phyloP scores from a whole-genome alignment of 305 asterid species.

The Stenogyne calaminthoides region DNA sequence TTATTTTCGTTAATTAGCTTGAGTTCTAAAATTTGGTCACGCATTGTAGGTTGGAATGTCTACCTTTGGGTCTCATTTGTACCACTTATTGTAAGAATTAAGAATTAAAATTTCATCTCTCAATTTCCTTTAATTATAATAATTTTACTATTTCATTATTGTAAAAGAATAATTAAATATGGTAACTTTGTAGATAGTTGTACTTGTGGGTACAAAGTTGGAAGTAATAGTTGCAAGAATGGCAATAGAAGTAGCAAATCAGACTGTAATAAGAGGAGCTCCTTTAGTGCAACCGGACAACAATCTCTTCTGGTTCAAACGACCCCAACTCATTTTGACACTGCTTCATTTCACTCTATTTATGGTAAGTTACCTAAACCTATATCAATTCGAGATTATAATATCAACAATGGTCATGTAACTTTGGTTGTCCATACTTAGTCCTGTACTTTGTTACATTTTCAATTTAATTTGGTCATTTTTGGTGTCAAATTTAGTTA shows the following conservation, averaged over 20 bases:
- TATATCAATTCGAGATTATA: background rate
- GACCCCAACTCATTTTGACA: conserved; percentile 57
- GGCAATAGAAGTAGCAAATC: conserved; percentile 51
- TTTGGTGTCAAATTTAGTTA: no score
- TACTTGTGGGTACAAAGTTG: conserved; percentile 61
- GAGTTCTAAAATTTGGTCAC: background rate
- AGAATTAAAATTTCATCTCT: background rate
- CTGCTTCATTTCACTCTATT: conserved; percentile 61
- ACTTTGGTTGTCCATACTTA: no score
- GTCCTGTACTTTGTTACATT: no score
- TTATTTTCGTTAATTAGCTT: background rate
- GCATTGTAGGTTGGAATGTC: conserved; percentile 61
- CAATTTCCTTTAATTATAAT: background rate
- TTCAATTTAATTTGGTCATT: no score
- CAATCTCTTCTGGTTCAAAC: conserved; percentile 61
- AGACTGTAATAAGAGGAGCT: conserved; percentile 53
- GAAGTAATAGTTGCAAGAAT: conserved; percentile 62
- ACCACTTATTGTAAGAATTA: conserved; percentile 53
- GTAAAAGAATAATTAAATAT: background rate
- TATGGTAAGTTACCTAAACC: conserved; percentile 39
- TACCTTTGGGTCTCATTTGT: conserved; percentile 75
- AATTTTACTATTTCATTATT: background rate
- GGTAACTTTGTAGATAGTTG: conserved; percentile 43
- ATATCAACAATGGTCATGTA: no score
- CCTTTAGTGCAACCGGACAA: conserved; percentile 66